Conservation (phyloP, 352 stramenopile genomes). For the Phytophthora podocarpi region DNA sequence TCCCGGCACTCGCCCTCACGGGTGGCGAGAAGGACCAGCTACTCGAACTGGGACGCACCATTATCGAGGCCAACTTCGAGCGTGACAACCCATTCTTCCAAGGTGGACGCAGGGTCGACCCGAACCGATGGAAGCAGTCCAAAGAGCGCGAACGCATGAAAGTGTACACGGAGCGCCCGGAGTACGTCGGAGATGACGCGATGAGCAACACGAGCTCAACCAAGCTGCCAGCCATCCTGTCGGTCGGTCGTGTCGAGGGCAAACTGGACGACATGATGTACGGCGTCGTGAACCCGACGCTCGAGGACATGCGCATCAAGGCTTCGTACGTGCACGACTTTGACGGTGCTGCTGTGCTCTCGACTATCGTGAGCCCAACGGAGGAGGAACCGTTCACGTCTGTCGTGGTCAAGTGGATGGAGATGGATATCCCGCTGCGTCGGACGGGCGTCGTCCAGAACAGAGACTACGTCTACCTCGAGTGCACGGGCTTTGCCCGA, state of each 20-base stretch:
- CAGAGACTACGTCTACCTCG: conserved; percentile 63
- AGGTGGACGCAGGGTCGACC: conserved; percentile 27
- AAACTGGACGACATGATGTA: conserved; percentile 46
- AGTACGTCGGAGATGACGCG: conserved; percentile 24
- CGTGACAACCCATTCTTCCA: conserved; percentile 35
- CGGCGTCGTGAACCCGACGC: too few relatives aligned
- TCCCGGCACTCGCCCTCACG: conserved; percentile 35
- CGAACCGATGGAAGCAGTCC: conserved; percentile 33
- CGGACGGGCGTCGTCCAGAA: conserved; percentile 46
- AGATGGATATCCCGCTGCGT: conserved; percentile 41
- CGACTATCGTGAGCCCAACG: conserved; percentile 32
- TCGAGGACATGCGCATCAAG: too few relatives aligned
- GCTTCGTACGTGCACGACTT: too few relatives aligned
- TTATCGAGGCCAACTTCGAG: conserved; percentile 42
- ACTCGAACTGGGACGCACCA: conserved; percentile 31
- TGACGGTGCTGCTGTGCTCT: conserved; percentile 30
- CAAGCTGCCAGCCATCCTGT: conserved; percentile 35
- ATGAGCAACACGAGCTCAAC: conserved; percentile 23
- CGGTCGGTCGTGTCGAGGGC: conserved; percentile 32
- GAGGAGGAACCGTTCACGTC: conserved; percentile 29
- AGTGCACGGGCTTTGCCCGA: conserved; percentile 46
- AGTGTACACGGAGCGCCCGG: conserved; percentile 38
- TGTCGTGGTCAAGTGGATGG: conserved; percentile 46
- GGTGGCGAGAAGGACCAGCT: conserved; percentile 37
- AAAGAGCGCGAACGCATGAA: conserved; percentile 39